phyloP scores from a whole-genome alignment of 1,284 basidiomycete species.

The Anthracocystis setariae region DNA sequence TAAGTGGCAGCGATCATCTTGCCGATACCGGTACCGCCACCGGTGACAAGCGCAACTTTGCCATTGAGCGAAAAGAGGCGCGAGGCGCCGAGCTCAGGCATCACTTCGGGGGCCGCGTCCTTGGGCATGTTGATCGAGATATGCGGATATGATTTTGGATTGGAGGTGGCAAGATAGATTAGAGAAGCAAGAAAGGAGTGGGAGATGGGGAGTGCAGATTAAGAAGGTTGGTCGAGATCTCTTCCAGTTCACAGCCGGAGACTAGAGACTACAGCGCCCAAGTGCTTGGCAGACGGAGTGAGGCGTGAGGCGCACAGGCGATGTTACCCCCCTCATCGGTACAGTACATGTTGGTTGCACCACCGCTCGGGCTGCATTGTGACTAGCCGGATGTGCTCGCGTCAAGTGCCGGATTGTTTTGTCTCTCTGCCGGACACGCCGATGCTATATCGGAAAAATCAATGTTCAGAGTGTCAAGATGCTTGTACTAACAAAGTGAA shows the following conservation, averaged over 20 bases:
- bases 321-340: no score
- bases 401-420: slow-evolving; percentile 1
- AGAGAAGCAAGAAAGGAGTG: not conserved
- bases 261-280: no score
- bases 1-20: slow-evolving; percentile 80
- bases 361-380: slow-evolving; percentile 10
- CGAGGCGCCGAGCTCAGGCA: slow-evolving; percentile 72
- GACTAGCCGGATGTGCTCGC: slow-evolving; percentile 10
- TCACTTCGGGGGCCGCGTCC: slow-evolving; percentile 62
- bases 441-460: not conserved
- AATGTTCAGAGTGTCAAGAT: no score
- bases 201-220: not conserved
- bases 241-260: no score
- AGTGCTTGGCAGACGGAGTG: no score
- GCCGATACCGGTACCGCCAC: slow-evolving; percentile 71
- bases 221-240: no score
- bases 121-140: slow-evolving; percentile 54
- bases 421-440: slow-evolving; percentile 4
- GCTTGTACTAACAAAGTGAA: not conserved
- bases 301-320: no score
- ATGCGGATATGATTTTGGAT: slow-evolving; percentile 3
- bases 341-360: no score
- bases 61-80: slow-evolving; percentile 79
- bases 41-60: slow-evolving; percentile 79
- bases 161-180: not conserved